Evolutionary conservation across 2,329 filamentous ascomycete genomes (phyloP), one percentile per base, ranked within the genome.

Genomic region (Periconia sp.): DNA sequence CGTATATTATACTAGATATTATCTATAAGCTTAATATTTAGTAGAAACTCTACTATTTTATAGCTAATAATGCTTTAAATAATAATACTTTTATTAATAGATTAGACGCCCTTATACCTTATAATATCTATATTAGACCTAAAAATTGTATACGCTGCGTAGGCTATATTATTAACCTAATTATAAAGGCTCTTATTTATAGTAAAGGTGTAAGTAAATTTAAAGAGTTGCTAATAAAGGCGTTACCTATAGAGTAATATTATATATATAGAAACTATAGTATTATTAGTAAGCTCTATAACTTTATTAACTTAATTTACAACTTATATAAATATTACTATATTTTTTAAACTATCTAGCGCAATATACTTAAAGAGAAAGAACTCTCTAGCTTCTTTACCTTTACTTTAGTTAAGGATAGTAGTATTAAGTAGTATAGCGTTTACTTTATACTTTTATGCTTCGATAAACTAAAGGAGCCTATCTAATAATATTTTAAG

Each of bases 121-220:
- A 49, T 43, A 10, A 41, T 40, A 42, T 49, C 20, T 42, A 30
- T n/a, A 9, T 49, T 14, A 31, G 20, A 7, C 5, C 1, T 15
- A 6, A 49, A 42, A 3, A 43, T 20, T 31, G 30, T 23, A 49
- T 49, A 14, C 30, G 42, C 14, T 43, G 40, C 18, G 37, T 20
- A 23, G 30, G 35, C 13, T 9, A 49, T 30, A 42, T 49, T n/a
- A 42, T 49, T 15, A 49, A 43, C 47, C 47, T 49, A 10, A 27
- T 49, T 27, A 31, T 10, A 42, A 49, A 49, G 37, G 35, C 47
- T 49, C 37, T 49, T 43, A 49, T 49, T 20, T 49, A 49, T 19
- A 8, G 47, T n/a, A 17, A 49, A 42, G 37, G 47, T 17, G 14
- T 49, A 42, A 43, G 47, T 17, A 49, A 43, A 49, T 49, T 43